Base-by-base conservation (phyloP, 768 basidiomycete genomes). In the Lentinula sp. region DNA sequence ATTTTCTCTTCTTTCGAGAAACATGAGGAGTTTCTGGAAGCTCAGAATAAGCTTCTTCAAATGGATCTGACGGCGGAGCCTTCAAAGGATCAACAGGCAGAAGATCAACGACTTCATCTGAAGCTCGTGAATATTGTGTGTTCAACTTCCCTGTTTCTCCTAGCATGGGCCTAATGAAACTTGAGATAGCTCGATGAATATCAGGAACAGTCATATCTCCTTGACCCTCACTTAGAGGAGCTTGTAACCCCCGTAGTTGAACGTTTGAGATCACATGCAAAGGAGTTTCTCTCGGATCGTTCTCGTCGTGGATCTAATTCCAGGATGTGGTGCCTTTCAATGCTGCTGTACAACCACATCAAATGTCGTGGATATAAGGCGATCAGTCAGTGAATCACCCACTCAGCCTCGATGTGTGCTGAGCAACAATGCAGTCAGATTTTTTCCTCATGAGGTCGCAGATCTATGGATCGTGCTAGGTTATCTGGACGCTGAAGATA, bases 321-420 rank as follows among this genome's bases (percentile, higher is more conserved):
- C 18, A 80, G 84, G 58, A 75, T 87, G 28, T 68, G 78, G 35
- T 78, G 83, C 59, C 67, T 92, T 23, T 78, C 88, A 1, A 69
- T 73, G 34, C 74, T 95, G 32, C 74, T 98, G 49, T 93, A 96
- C 71, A 77, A 78, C 70, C 88, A 93, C 67, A 81, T 91, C 72
- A 98, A 95, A 71, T 91, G 85, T 55, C 82, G 97, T 57, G 95
- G 96, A 40, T 85, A 89, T 72, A 98, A 98, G 76, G 87, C 88
- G 1, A 89, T 96, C 75, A 86, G 96, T 96, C 66, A 77, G 87
- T 81, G 45, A 40, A 62, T 57, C 53, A 65, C 54, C 28, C 9
- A 31, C 15, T 40, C 28, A 46, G 64, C 56, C 49, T 51, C 23
- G 11, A 40, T 13, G 37, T 34, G n/a, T 52, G 34, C 18, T 42